phyloP scores from a whole-genome alignment of 2,329 filamentous ascomycete genomes.

The Geoglossum cookeanum region DNA sequence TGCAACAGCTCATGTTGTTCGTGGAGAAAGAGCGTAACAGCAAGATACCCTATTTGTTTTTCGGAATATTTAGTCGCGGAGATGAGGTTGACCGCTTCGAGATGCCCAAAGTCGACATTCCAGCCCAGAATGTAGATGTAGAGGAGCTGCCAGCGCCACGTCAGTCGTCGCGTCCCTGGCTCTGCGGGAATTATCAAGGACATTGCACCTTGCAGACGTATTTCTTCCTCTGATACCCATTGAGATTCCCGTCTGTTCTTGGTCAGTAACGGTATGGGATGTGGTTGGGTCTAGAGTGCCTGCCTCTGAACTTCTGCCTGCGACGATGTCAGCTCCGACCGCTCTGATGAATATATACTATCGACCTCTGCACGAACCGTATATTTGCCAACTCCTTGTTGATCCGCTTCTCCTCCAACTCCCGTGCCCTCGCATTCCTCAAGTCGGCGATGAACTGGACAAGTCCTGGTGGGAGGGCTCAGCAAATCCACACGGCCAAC shows the following conservation, averaged over 20 bases:
- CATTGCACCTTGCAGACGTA: slow-evolving; percentile 79
- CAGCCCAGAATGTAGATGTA: slow-evolving; percentile 99
- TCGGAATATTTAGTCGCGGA: slow-evolving; percentile 95
- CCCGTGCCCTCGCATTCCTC: slow-evolving; percentile 80
- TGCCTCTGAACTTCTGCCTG: slow-evolving; percentile 75
- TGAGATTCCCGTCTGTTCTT: slow-evolving; percentile 58
- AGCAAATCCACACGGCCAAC: neutral
- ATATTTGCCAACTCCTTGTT: slow-evolving; percentile 99
- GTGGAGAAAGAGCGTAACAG: slow-evolving; percentile 91
- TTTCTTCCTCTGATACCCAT: slow-evolving; percentile 99
- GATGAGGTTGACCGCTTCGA: slow-evolving; percentile 95
- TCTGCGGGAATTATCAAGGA: neutral
- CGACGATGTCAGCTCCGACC: neutral
- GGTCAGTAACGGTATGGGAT: slow-evolving; percentile 4
- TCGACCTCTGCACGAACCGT: slow-evolving; percentile 30
- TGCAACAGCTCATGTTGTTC: slow-evolving; percentile 93
- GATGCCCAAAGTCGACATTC: slow-evolving; percentile 97
- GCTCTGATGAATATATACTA: too few species aligned
- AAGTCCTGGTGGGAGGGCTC: slow-evolving; percentile 34
- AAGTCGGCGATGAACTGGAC: slow-evolving; percentile 98
- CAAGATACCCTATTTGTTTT: slow-evolving; percentile 97
- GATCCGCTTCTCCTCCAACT: slow-evolving; percentile 96
- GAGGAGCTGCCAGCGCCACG: slow-evolving; percentile 37
- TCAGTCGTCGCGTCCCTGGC: neutral
- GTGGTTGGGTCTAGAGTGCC: neutral